These are phyloP conservation scores for Chrysoporthe deuterocubensis DNA, from an alignment of 2,329 filamentous ascomycete genomes.

Conservation along the genomic window DNA sequence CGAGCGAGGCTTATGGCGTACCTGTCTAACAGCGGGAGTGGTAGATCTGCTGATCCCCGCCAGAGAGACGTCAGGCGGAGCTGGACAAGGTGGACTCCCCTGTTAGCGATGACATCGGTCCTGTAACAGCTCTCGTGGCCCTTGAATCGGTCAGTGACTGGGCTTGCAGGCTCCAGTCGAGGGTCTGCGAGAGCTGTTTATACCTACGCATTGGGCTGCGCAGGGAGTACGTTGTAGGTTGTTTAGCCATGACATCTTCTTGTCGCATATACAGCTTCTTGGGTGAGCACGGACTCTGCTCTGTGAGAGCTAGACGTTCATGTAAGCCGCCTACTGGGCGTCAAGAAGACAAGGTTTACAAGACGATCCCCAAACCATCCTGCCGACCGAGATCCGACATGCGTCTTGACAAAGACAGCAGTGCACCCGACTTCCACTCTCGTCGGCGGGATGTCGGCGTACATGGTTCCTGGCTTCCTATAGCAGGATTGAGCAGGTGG, in stretches of 20 bases:
- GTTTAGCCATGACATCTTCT: neutral
- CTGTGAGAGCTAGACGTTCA: no score
- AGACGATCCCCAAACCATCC: neutral
- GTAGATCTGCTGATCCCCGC: neutral
- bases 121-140: no score
- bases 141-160: no score
- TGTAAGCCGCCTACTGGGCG: no score
- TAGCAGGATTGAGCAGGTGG: neutral
- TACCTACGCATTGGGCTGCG: no score
- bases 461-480: no score
- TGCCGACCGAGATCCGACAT: constrained; percentile 8
- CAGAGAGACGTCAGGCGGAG: neutral
- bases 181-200: no score
- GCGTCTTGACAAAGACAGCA: neutral
- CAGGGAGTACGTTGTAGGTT: no score
- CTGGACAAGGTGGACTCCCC: neutral
- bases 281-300: neutral
- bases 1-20: neutral
- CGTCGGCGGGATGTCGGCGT: neutral
- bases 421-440: constrained; percentile 9
- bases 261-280: neutral
- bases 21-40: neutral
- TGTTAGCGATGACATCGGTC: neutral
- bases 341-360: no score
- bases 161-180: neutral